Conservation (phyloP, 352 stramenopile genomes). For the Phytophthora constricta region DNA sequence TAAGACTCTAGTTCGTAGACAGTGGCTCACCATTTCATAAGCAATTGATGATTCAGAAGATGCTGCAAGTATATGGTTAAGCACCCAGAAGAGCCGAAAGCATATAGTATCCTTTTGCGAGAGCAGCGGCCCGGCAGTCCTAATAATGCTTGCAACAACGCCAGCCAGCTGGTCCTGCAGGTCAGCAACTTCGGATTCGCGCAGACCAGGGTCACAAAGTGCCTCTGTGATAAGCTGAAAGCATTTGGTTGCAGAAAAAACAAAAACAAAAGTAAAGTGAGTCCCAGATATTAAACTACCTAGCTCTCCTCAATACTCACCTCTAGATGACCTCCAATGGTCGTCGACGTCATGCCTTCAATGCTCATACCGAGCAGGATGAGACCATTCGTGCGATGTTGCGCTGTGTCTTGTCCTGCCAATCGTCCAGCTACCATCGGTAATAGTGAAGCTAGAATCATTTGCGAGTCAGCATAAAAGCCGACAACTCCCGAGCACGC, state of each 20-base stretch:
- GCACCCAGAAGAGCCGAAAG: conserved; percentile 84
- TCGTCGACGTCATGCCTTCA: conserved; percentile 72
- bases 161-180: conserved; percentile 73
- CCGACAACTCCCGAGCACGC: conserved; percentile 69
- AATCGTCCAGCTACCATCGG: conserved; percentile 74
- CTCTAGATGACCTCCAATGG: conserved; percentile 66
- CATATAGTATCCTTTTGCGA: conserved; percentile 49
- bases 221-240: conserved; percentile 73
- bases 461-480: conserved; percentile 72
- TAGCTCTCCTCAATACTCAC: conserved; percentile 26
- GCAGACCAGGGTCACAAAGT: conserved; percentile 70
- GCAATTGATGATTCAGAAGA: conserved; percentile 57
- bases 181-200: conserved; percentile 74
- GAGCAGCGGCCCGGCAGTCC: conserved; percentile 53
- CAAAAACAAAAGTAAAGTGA: conserved; percentile 5
- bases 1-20: not conserved
- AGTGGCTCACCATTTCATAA: conserved; percentile 51
- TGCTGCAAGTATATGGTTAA: conserved; percentile 75
- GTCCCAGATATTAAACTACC: conserved; percentile 2
- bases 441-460: conserved; percentile 77
- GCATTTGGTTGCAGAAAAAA: too few species aligned
- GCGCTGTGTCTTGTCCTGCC: conserved; percentile 76
- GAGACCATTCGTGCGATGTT: conserved; percentile 81
- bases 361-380: conserved; percentile 85
- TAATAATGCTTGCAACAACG: conserved; percentile 69